Evolutionary conservation across 2,329 filamentous ascomycete genomes (phyloP).

Genomic region (Diaporthe velutina): DNA sequence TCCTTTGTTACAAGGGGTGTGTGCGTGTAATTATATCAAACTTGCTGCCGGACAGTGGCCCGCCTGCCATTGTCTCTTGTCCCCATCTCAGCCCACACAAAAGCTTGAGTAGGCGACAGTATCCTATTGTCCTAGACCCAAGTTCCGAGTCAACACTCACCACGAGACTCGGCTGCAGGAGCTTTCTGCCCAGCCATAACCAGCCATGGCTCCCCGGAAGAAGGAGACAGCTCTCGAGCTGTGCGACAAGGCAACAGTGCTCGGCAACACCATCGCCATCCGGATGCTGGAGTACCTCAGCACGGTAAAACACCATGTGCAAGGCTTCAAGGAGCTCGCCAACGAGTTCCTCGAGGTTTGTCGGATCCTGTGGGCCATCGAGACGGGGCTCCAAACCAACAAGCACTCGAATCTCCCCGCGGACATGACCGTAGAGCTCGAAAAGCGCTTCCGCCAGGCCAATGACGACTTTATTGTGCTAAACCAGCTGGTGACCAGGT

Average conservation of each 20-base stretch:
- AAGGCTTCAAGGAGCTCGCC: conserved; percentile 71
- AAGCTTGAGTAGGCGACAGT: not conserved
- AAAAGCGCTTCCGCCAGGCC: conserved; percentile 72
- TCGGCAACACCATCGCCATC: conserved; percentile 74
- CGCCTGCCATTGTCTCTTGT: conserved; percentile 5
- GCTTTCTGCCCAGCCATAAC: not conserved
- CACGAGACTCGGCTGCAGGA: not conserved
- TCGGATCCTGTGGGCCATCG: conserved; percentile 76
- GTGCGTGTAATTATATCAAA: conserved; percentile 15
- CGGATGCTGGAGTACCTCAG: conserved; percentile 75
- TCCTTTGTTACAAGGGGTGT: conserved; percentile 3
- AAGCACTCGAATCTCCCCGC: conserved; percentile 66
- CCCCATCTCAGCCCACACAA: not conserved
- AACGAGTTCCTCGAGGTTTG: conserved; percentile 77
- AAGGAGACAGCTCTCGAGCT: conserved; percentile 57
- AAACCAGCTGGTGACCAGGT: conserved; percentile 72
- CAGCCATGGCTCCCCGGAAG: conserved; percentile 44
- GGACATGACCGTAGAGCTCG: conserved; percentile 74
- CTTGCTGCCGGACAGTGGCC: conserved; percentile 29
- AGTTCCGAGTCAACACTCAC: not conserved
- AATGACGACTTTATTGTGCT: conserved; percentile 73
- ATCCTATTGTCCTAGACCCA: not conserved
- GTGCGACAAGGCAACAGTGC: conserved; percentile 69
- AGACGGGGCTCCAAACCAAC: conserved; percentile 69
- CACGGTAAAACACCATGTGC: conserved; percentile 65